Evolutionary conservation across 2,329 filamentous ascomycete genomes (phyloP).

Genomic region (Penicillium sp.): DNA sequence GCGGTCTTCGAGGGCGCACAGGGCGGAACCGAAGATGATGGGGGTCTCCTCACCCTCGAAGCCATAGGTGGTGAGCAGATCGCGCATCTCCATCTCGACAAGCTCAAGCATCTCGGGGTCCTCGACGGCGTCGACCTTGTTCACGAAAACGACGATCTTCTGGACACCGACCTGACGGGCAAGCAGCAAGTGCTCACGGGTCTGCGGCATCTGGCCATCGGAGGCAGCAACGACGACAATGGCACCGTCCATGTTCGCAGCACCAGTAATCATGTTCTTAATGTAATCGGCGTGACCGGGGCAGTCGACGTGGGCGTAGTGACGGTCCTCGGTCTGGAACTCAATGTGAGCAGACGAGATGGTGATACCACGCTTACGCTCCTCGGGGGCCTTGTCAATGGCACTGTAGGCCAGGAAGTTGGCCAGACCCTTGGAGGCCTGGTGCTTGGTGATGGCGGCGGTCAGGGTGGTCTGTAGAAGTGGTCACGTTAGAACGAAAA

Average conservation of each 20-base stretch:
- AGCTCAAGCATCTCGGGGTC: conserved; percentile 99
- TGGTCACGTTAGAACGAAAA: conserved; percentile 12
- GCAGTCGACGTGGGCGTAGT: conserved; percentile 99
- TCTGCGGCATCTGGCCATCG: conserved; percentile 99
- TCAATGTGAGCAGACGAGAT: conserved; percentile 98
- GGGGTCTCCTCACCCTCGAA: conserved; percentile 98
- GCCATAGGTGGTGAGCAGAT: conserved; percentile 84
- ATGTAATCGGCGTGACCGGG: conserved; percentile 99
- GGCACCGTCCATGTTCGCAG: conserved; percentile 97
- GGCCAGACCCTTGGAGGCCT: conserved; percentile 89
- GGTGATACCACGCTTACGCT: conserved; percentile 99
- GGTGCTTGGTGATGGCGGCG: conserved; percentile 96
- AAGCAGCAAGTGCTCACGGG: conserved; percentile 93
- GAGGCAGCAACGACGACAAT: conserved; percentile 98
- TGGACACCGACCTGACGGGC: conserved; percentile 98
- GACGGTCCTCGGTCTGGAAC: conserved; percentile 87
- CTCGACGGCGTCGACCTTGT: conserved; percentile 97
- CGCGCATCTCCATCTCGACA: conserved; percentile 99
- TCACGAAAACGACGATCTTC: conserved; percentile 98
- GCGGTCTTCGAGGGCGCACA: conserved; percentile 86
- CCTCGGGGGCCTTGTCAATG: conserved; percentile 98
- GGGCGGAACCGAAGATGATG: conserved; percentile 92
- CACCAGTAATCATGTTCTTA: conserved; percentile 99
- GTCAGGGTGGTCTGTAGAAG: conserved; percentile 81
- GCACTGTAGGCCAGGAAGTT: conserved; percentile 95